Base-by-base conservation (phyloP, 139 green algal species). In the Monoraphidium neglectum region DNA sequence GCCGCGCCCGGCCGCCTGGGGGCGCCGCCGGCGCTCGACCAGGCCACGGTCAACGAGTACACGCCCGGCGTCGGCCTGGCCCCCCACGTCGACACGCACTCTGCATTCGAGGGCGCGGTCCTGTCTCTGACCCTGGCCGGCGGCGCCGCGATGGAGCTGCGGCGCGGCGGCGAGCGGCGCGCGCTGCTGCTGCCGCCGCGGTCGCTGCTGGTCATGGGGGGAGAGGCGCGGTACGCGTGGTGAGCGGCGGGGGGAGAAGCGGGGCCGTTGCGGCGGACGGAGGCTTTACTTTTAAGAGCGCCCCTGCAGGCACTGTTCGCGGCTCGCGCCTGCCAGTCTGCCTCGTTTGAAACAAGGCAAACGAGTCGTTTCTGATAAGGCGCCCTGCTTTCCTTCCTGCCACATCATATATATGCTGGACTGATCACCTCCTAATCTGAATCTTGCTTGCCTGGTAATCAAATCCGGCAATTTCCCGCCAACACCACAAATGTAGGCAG, bases 21-120 rank as follows among this genome's bases (percentile, higher is more conserved):
- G 26, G 26, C 56, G 24, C 56, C 10, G 56, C 56, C n/a, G 4
- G 21, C 51, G 1, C n/a, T 80, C 2, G 56, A 80, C 49, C 93
- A 98, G 80, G 60, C 97, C 35, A 99, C 95, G 0, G 90, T 96
- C 15, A 99, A 99, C 74, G 93, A 98, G 77, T 99, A 99, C 74
- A 32, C 81, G 0, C 69, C 78, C 0, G 96, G 96, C 8, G 90
- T 98, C n/a, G 96, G 96, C 18, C 78, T 99, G 33, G 84, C 92
- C 3, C 84, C 95, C 0, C 96, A 99, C 80, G 85, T 99, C 1
- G 96, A 99, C 83, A 97, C 93, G 1, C 96, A 99, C 86, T 95
- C 90, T 16, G 92, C 94, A 4, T 99, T 99, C 74, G 68, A 76
- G 83, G 91, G 88, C 6, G 70, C 94, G 5, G 95, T 99, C 33